Evolutionary conservation across 345 rosid genomes (phyloP).

Genomic region (Barbarea vulgaris): DNA sequence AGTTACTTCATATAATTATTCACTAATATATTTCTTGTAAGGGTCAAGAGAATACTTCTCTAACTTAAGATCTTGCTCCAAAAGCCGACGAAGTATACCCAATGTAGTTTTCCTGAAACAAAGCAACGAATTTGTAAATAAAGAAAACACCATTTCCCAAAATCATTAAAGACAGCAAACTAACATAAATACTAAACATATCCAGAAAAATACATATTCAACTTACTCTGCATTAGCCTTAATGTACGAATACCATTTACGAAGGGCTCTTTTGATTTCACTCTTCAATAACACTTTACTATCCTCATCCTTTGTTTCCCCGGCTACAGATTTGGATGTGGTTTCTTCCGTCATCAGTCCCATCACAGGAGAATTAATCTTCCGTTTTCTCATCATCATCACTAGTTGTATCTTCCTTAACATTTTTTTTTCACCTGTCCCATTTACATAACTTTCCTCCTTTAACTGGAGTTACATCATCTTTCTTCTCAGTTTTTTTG

Average conservation of each 20-base stretch:
- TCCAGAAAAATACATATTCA: conserved; percentile 38
- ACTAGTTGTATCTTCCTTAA: no score
- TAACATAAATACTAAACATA: not conserved
- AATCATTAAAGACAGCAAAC: not conserved
- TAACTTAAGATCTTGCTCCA: conserved; percentile 83
- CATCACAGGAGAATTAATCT: conserved; percentile 68
- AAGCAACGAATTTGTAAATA: no score
- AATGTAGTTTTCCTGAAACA: conserved; percentile 58
- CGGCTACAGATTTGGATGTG: no score
- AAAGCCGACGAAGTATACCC: conserved; percentile 78
- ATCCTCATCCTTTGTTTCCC: no score
- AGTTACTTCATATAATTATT: conserved; percentile 51
- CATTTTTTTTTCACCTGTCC: no score
- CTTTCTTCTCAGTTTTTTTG: no score
- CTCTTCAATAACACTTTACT: no score
- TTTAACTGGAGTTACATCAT: no score
- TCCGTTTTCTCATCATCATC: conserved; percentile 23
- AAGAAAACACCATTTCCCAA: no score
- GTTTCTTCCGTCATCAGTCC: conserved; percentile 48
- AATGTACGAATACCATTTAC: conserved; percentile 8
- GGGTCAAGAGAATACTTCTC: conserved; percentile 68
- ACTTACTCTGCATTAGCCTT: conserved; percentile 79
- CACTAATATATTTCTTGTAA: conserved; percentile 61
- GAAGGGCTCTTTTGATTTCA: no score
- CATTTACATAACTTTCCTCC: no score